Evolutionary conservation across 2,329 filamentous ascomycete species (phyloP).

Genomic region (Colletotrichum lupini): DNA sequence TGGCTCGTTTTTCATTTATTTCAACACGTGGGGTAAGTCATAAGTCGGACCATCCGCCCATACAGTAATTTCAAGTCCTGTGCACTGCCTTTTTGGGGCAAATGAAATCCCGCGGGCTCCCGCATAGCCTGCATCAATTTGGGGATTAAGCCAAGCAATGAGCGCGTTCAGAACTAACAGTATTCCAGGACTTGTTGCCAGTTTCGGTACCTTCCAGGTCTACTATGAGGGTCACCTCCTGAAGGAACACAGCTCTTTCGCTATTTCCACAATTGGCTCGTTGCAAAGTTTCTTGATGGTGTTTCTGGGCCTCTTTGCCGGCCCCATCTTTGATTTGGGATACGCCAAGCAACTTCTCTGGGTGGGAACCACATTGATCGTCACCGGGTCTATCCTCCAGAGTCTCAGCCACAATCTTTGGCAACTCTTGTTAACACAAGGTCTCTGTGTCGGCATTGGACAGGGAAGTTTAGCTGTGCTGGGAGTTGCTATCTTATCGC

Average conservation of each 20-base stretch:
- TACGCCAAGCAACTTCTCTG: constrained; percentile 53
- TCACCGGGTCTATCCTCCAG: constrained; percentile 60
- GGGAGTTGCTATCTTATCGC: constrained; percentile 44
- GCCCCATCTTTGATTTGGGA: constrained; percentile 60
- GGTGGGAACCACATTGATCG: constrained; percentile 52
- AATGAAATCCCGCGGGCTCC: neutral
- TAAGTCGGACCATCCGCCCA: neutral
- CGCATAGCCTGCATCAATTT: neutral
- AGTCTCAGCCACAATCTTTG: constrained; percentile 56
- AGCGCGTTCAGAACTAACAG: neutral
- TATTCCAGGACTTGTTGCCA: constrained; percentile 49
- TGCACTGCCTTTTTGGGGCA: neutral
- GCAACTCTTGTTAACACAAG: constrained; percentile 60
- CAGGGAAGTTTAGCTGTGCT: constrained; percentile 53
- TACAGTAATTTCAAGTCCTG: neutral
- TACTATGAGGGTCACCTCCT: constrained; percentile 56
- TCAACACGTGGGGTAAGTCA: constrained; percentile 50
- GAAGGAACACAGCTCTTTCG: constrained; percentile 8
- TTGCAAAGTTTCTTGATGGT: constrained; percentile 59
- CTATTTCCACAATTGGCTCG: constrained; percentile 58
- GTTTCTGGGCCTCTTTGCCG: constrained; percentile 53
- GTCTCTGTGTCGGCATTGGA: constrained; percentile 57
- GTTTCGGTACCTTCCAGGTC: constrained; percentile 65
- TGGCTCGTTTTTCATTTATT: constrained; percentile 59
- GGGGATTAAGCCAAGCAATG: constrained; percentile 15